These are phyloP conservation scores for Artemisia argyi DNA, from an alignment of 129 eudicot species.

Conservation along the genomic window DNA sequence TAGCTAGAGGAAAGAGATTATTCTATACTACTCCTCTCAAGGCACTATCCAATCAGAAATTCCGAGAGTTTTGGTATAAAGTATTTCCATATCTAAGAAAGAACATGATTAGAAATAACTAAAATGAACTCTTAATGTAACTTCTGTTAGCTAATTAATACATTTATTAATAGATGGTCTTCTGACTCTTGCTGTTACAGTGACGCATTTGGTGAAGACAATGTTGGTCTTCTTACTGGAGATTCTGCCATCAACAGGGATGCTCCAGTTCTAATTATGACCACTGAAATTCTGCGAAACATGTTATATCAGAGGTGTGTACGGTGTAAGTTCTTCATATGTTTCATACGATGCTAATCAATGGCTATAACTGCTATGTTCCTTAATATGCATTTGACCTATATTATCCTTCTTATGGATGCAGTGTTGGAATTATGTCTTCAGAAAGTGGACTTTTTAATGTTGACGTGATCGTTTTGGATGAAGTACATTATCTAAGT, in stretches of 20 bases:
- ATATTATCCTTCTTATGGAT: conserved; percentile 26
- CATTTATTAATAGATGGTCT: too few species aligned
- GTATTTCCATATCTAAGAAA: conserved; percentile 21
- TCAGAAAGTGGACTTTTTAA: conserved; percentile 78
- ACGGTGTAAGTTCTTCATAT: conserved; percentile 25
- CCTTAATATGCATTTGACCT: conserved; percentile 9
- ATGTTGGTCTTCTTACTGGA: conserved; percentile 96
- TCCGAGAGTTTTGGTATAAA: conserved; percentile 83
- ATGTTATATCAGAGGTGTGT: conserved; percentile 97
- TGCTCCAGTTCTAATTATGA: conserved; percentile 92
- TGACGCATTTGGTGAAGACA: conserved; percentile 89
- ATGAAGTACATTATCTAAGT: conserved; percentile 98
- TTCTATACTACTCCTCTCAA: conserved; percentile 98
- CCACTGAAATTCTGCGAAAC: conserved; percentile 95
- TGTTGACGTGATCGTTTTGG: conserved; percentile 97
- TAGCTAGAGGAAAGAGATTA: conserved; percentile 82
- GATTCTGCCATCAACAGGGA: conserved; percentile 94
- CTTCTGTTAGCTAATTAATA: neutral
- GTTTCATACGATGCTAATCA: neutral
- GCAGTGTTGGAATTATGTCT: conserved; percentile 89
- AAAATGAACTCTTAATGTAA: neutral
- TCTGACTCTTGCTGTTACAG: conserved; percentile 43
- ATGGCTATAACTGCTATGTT: neutral
- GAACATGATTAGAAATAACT: conserved; percentile 1
- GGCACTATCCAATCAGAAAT: conserved; percentile 96